Evolutionary conservation across 2,329 filamentous ascomycete species (phyloP).

Genomic region (Fusarium transvaalense): DNA sequence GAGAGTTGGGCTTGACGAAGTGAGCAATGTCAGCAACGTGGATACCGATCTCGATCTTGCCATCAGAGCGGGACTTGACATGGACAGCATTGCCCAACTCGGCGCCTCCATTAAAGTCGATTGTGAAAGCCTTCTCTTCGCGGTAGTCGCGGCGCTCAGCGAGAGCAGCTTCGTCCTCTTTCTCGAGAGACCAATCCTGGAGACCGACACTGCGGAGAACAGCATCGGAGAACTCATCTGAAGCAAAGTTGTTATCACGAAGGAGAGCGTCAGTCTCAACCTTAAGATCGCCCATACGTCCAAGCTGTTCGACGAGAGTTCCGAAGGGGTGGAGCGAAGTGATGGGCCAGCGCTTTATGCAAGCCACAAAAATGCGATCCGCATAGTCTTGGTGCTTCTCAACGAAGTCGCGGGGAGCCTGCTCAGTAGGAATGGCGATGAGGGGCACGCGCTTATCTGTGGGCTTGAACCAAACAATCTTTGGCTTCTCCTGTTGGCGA

Average conservation of each 20-base stretch:
- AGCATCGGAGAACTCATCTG: slow-evolving; percentile 97
- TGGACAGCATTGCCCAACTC: slow-evolving; percentile 95
- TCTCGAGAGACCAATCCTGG: slow-evolving; percentile 89
- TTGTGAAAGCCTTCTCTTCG: slow-evolving; percentile 87
- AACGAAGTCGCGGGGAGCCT: slow-evolving; percentile 96
- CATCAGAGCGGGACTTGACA: slow-evolving; percentile 84
- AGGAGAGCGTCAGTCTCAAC: slow-evolving; percentile 98
- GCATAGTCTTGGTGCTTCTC: slow-evolving; percentile 98
- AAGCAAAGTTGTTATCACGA: slow-evolving; percentile 98
- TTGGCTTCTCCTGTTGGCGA: slow-evolving; percentile 91
- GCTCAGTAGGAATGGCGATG: slow-evolving; percentile 98
- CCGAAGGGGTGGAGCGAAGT: slow-evolving; percentile 99
- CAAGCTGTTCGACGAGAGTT: slow-evolving; percentile 95
- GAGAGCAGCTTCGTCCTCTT: slow-evolving; percentile 82
- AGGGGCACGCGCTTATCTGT: slow-evolving; percentile 98
- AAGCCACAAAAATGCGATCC: slow-evolving; percentile 97
- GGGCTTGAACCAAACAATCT: slow-evolving; percentile 99
- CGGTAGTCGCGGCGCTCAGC: slow-evolving; percentile 89
- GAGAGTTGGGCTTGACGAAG: slow-evolving; percentile 95
- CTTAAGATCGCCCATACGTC: slow-evolving; percentile 96
- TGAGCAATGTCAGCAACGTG: slow-evolving; percentile 96
- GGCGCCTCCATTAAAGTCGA: slow-evolving; percentile 88
- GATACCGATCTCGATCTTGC: slow-evolving; percentile 91
- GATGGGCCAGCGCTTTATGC: slow-evolving; percentile 99
- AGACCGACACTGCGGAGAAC: slow-evolving; percentile 92